These are phyloP conservation scores for Serendipita sp. DNA, from an alignment of 768 basidiomycete species.

Conservation along the genomic window DNA sequence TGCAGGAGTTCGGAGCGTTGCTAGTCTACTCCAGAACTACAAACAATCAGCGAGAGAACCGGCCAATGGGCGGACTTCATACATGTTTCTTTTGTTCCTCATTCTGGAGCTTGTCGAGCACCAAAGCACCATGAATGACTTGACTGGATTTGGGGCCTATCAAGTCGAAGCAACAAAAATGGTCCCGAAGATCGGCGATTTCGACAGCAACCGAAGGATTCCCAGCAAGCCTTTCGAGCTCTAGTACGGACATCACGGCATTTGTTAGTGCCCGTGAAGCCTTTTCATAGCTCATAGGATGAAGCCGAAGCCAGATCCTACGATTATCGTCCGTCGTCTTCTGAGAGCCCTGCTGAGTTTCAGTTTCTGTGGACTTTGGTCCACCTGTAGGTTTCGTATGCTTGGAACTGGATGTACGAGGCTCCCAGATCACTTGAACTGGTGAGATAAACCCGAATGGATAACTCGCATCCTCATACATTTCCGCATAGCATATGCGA, in stretches of 20 bases:
- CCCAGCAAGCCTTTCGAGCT: slow-evolving; percentile 17
- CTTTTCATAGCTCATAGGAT: slow-evolving; percentile 53
- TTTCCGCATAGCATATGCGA: slow-evolving; percentile 44
- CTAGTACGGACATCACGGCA: slow-evolving; percentile 19
- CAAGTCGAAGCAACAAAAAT: slow-evolving; percentile 71
- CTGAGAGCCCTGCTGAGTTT: slow-evolving; percentile 13
- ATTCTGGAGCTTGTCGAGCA: slow-evolving; percentile 13
- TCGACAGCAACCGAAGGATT: slow-evolving; percentile 25
- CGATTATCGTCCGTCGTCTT: slow-evolving; percentile 21
- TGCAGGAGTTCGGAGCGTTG: slow-evolving; percentile 43
- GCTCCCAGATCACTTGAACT: slow-evolving; percentile 56
- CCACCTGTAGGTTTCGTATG: background rate
- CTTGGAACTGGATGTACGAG: slow-evolving; percentile 14
- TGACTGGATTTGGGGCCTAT: slow-evolving; percentile 74
- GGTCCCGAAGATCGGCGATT: slow-evolving; percentile 52
- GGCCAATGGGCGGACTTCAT: background rate
- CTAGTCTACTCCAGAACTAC: slow-evolving; percentile 55
- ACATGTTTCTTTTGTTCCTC: slow-evolving; percentile 1
- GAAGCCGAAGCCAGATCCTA: slow-evolving; percentile 58
- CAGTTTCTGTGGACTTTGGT: slow-evolving; percentile 17
- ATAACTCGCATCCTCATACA: slow-evolving; percentile 47
- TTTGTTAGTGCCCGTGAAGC: slow-evolving; percentile 36
- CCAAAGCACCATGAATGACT: slow-evolving; percentile 30
- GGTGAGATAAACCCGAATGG: slow-evolving; percentile 61
- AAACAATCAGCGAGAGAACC: slow-evolving; percentile 2